phyloP scores from a whole-genome alignment of 805 yeast genomes.

The Lachancea meyersii region DNA sequence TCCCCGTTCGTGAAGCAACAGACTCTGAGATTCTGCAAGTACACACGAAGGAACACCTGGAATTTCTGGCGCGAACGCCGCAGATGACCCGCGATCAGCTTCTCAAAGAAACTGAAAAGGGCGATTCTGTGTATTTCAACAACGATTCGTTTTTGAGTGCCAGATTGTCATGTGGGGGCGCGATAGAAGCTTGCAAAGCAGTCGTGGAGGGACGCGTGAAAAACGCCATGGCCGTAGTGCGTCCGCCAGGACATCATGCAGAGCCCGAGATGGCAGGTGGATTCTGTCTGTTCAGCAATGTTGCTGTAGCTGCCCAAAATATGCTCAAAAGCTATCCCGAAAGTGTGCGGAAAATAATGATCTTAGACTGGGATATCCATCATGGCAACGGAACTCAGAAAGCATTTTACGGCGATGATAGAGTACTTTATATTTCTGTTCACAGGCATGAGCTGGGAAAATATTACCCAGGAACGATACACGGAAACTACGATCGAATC shows the following conservation, averaged over 20 bases:
- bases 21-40: slow-evolving; percentile 80
- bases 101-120: slow-evolving; percentile 76
- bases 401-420: slow-evolving; percentile 80
- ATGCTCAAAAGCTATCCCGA: slow-evolving; percentile 82
- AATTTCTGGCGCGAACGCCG: slow-evolving; percentile 67
- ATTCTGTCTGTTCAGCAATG: slow-evolving; percentile 91
- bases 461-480: slow-evolving; percentile 89
- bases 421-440: slow-evolving; percentile 83
- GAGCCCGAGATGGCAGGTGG: slow-evolving; percentile 98
- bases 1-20: slow-evolving; percentile 86
- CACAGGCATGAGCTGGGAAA: slow-evolving; percentile 90
- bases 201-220: slow-evolving; percentile 90
- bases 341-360: slow-evolving; percentile 72
- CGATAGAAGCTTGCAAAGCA: slow-evolving; percentile 92
- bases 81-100: slow-evolving; percentile 71
- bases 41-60: slow-evolving; percentile 75
- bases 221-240: slow-evolving; percentile 86
- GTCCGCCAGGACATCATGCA: slow-evolving; percentile 99
- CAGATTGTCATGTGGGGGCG: slow-evolving; percentile 90
- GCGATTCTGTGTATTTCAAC: slow-evolving; percentile 93
- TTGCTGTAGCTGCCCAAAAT: slow-evolving; percentile 91
- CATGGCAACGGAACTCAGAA: slow-evolving; percentile 99
- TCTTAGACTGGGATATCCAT: slow-evolving; percentile 97
- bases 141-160: slow-evolving; percentile 86
- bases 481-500: slow-evolving; percentile 72